Evolutionary conservation across 495 filamentous ascomycete species (phyloP), one percentile per base, ranked within the genome.

Genomic region (Aspergillus avenaceus): DNA sequence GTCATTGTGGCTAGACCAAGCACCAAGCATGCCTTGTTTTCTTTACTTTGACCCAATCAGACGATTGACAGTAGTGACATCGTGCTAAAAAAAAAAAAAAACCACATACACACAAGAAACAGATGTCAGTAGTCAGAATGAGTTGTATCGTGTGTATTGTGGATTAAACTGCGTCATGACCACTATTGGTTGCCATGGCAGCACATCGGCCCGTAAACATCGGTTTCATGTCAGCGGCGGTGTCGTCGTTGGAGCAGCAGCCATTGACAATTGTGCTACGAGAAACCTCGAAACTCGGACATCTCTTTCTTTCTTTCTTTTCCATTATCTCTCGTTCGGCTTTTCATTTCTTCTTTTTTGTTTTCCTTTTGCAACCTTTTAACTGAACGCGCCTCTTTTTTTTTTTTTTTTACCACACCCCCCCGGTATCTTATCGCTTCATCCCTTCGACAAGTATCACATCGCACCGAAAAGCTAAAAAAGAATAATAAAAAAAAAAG

Each of bases 111-210:
- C 28, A 31, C 9, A 13, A 11, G 9, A 31, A 11, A 8, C 28
- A 38, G 18, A 18, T 3, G 34, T 38, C n/a, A n/a, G n/a, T n/a
- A n/a, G n/a, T n/a, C n/a, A n/a, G n/a, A n/a, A n/a, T 38, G 34
- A 16, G 32, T 36, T 36, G 34, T 19, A 6, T 7, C 3, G 16
- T 38, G 16, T 38, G 34, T 7, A n/a, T n/a, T n/a, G n/a, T n/a
- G n/a, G n/a, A n/a, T n/a, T n/a, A n/a, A n/a, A n/a, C 14, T 53
- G 65, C 68, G 70, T 69, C 70, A 70, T 67, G 51, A 34, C 41
- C 22, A 45, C 37, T 32, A 47, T 29, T 56, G 70, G 34, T 75
- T 75, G 72, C 72, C 63, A 75, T 75, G 66, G 64, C 71, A 75
- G 61, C 67, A 37, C 32, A 25, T 25, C 50, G 44, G 27, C 50